Evolutionary conservation across 2,329 filamentous ascomycete genomes (phyloP), one percentile per base, ranked within the genome.

Genomic region (Ophiostoma tasmaniense): DNA sequence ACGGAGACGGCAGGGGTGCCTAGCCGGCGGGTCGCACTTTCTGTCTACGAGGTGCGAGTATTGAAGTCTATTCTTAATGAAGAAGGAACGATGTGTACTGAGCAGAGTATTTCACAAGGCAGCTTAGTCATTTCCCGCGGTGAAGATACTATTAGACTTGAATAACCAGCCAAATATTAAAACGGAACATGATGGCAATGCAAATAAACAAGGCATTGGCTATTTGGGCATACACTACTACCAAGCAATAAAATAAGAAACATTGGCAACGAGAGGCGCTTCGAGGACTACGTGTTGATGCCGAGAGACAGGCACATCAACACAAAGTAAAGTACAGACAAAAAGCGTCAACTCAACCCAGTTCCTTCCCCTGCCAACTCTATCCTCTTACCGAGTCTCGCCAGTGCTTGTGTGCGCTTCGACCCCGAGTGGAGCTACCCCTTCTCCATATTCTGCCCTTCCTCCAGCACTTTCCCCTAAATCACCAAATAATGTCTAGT

Each of bases 1-100:
- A 62, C 62, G 64, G 55, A 39, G 50, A 20, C 20, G 52, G 62
- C 64, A 61, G 62, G 66, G 67, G 65, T 65, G 20, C 25, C 59
- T 61, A 28, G 55, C 55, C 55, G 55, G 55, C 50, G 68, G 52
- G 22, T 37, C 66, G 42, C 45, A 22, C 42, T 30, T 67, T 67
- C 45, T 33, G 33, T 33, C 33, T 33, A 33, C 33, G 1, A 5
- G 8, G 33, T 33, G 8, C 1, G 33, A 33, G 33, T 33, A 33
- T 20, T 25, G 42, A 45, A 45, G 39, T 13, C 14, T 14, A 42
- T 42, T 42, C 3, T 13, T 13, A 42, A 6, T 20, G 42, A 33
- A 33, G 42, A 45, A 45, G 42, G 42, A 5, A 45, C 39, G 39
- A 42, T 17, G 39, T 6, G 33, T 13, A 8, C 13, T 17, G n/a